A percentile compares a stretch with the other conserved stretches of the same genome.
phyloP scores from a whole-genome alignment of 345 rosid species.

The Conringia planisiliqua region DNA sequence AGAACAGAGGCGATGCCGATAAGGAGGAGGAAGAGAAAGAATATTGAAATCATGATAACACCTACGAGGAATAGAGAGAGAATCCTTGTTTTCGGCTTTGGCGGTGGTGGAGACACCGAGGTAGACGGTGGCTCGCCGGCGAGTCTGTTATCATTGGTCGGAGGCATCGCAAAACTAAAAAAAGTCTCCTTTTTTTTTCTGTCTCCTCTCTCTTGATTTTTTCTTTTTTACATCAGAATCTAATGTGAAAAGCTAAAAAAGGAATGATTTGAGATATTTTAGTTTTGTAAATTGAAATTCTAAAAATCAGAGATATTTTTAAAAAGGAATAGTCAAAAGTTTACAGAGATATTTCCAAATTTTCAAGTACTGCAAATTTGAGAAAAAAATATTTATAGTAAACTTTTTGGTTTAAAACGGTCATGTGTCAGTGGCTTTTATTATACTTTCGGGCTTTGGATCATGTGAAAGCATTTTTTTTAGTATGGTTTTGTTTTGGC shows the following conservation, averaged over 20 bases:
- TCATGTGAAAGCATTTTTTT: slow-evolving; percentile 18
- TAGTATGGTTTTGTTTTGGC: not conserved
- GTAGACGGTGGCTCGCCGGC: slow-evolving; percentile 20
- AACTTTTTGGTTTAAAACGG: not conserved
- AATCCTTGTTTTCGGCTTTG: slow-evolving; percentile 21
- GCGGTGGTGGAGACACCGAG: not conserved
- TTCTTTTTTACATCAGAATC: not conserved
- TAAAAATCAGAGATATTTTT: not conserved
- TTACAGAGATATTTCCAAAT: not conserved
- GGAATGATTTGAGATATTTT: not conserved
- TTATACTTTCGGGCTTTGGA: slow-evolving; percentile 4
- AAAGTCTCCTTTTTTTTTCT: not conserved
- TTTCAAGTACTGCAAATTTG: not conserved
- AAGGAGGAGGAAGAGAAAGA: slow-evolving; percentile 48
- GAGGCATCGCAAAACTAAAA: slow-evolving; percentile 17
- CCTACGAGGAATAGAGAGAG: slow-evolving; percentile 49
- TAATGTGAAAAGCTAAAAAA: slow-evolving; percentile 1
- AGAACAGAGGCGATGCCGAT: slow-evolving; percentile 55
- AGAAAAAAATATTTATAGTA: not conserved
- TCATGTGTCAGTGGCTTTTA: slow-evolving; percentile 1
- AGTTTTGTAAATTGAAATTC: not conserved
- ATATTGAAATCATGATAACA: slow-evolving; percentile 53
- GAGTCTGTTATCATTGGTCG: slow-evolving; percentile 13
- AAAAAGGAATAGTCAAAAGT: not conserved
- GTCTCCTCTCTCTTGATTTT: not conserved